Percentiles rank a stretch among this genome's conserved stretches.
phyloP scores from a whole-genome alignment of 345 rosid species.

The Capsella bursapastoris region DNA sequence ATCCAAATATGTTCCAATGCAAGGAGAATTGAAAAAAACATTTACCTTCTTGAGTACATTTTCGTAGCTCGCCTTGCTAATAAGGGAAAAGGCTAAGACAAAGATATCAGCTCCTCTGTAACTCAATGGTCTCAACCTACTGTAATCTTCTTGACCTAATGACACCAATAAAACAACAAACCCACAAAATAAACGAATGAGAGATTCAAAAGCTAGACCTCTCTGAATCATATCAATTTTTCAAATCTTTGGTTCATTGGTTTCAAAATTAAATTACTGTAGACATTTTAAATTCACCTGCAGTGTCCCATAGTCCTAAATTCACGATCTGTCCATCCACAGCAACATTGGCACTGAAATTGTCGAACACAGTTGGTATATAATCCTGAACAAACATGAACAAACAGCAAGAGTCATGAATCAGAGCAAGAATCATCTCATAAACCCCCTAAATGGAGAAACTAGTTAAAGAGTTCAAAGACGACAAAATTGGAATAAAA shows the following conservation, averaged over 20 bases:
- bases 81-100: conserved; percentile 87
- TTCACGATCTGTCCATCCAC: conserved; percentile 94
- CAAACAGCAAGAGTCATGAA: conserved; percentile 11
- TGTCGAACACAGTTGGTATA: conserved; percentile 96
- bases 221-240: neutral
- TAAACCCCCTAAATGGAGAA: neutral
- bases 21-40: conserved; percentile 4
- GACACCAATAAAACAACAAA: conserved; percentile 27
- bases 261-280: neutral
- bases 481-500: neutral
- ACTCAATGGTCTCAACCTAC: conserved; percentile 97
- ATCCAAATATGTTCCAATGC: neutral
- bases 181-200: neutral
- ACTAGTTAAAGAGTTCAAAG: neutral
- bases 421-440: conserved; percentile 16
- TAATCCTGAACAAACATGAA: conserved; percentile 65
- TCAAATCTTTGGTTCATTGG: conserved; percentile 4
- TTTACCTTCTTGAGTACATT: conserved; percentile 94
- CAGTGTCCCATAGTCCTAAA: conserved; percentile 99
- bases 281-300: conserved; percentile 57
- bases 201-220: conserved; percentile 7
- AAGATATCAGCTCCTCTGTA: conserved; percentile 97
- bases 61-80: conserved; percentile 95
- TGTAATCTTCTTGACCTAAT: conserved; percentile 96
- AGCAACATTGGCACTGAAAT: conserved; percentile 96